Base-by-base conservation (phyloP, 176 grass and related monocot genomes). In the Dendrocalamus sinicus region DNA sequence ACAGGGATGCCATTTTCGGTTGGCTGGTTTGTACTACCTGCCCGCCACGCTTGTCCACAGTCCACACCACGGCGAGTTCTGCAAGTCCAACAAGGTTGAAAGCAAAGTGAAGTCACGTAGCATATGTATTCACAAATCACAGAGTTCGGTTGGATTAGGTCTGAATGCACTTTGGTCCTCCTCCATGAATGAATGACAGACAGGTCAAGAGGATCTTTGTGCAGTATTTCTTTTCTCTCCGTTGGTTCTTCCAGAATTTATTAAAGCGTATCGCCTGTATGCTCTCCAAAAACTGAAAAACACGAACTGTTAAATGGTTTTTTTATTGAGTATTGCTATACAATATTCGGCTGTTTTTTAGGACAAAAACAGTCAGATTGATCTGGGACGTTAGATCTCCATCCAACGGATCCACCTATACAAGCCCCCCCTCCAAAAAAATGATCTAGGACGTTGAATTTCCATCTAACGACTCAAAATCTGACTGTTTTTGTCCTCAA, bases 81-180 rank as follows among this genome's bases (percentile, higher is more conserved):
- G 37, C 70, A 58, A 67, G 70, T 46, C 39, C 47, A 68, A 35
- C 14, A 23, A 68, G 6, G 37, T 19, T 75, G 77, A 67, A 86
- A 52, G n/a, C 24, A 9, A 73, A 81, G 47, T 45, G 35, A 46
- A 28, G 57, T 73, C 32, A 28, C 37, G 5, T 28, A 54, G 48
- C 72, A 53, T 19, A 53, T 28, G 32, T 19, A 35, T 43, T 80
- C 68, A 73, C 76, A 80, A 52, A 65, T 30, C 47, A 32, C 46
- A 28, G 44, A 4, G 50, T 76, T 58, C 55, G 59, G 77, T 87
- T 75, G 23, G 70, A 24, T 81, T 75, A 75, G 85, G 78, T 47
- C 60, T 55, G 60, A 45, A 57, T 26, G 47, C 61, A 81, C 85
- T 35, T 55, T 46, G 60, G n/a, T 32, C 67, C 32, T 64, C 40